phyloP scores from a whole-genome alignment of 768 basidiomycete genomes.

The Amanita fuliginea region DNA sequence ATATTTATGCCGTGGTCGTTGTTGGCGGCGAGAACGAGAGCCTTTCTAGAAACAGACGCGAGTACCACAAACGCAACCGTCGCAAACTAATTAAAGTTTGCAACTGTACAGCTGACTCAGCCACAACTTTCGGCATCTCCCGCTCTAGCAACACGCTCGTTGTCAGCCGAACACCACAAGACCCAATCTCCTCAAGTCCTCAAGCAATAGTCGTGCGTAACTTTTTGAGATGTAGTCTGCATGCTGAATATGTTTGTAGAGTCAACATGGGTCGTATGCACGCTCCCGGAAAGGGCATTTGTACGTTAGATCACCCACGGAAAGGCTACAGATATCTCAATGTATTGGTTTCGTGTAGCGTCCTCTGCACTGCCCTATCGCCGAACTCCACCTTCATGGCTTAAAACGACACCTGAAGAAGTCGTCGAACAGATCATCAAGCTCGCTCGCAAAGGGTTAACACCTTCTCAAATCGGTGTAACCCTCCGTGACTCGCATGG shows the following conservation, averaged over 20 bases:
- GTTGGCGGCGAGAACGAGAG: constrained; percentile 25
- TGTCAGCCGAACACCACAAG: constrained; percentile 26
- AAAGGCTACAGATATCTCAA: constrained; percentile 5
- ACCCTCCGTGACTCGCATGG: constrained; percentile 97
- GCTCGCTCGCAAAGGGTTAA: constrained; percentile 95
- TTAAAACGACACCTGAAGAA: constrained; percentile 93
- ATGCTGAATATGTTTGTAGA: constrained; percentile 18
- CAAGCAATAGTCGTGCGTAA: constrained; percentile 15
- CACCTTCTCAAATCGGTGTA: constrained; percentile 97
- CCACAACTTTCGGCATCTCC: constrained; percentile 28
- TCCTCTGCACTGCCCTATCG: constrained; percentile 98
- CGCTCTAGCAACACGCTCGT: constrained; percentile 10
- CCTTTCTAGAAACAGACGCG: constrained; percentile 8
- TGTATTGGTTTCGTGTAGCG: constrained; percentile 27
- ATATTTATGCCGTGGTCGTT: constrained; percentile 34
- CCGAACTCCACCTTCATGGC: constrained; percentile 90
- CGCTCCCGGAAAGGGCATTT: constrained; percentile 99
- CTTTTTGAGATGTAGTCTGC: not conserved
- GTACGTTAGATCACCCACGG: constrained; percentile 35
- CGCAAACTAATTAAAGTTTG: constrained; percentile 38
- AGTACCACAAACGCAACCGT: not conserved
- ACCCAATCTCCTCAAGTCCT: constrained; percentile 36
- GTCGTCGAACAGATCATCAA: constrained; percentile 95
- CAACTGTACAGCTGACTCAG: constrained; percentile 46
- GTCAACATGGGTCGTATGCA: constrained; percentile 93